Conservation (phyloP, 169 alveolate genomes). For the Plasmodium adleri region DNA sequence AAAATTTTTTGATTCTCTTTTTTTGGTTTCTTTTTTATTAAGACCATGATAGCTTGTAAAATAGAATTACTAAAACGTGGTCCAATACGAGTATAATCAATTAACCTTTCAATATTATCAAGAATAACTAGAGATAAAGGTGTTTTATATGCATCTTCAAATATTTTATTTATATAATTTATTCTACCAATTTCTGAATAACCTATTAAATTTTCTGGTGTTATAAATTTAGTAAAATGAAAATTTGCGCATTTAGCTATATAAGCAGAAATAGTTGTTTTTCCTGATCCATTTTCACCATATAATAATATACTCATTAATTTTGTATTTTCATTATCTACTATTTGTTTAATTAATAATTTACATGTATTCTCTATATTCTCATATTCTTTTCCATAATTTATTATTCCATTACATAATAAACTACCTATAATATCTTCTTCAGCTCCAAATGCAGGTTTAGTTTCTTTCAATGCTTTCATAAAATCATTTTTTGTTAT, state of each 20-base stretch:
- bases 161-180: constrained; percentile 93
- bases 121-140: constrained; percentile 94
- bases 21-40: constrained; percentile 96
- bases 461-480: constrained; percentile 95
- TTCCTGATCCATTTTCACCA: constrained; percentile 97
- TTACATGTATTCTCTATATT: constrained; percentile 87
- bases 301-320: constrained; percentile 94
- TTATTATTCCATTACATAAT: constrained; percentile 92
- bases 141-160: constrained; percentile 99
- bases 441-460: constrained; percentile 97
- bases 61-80: constrained; percentile 97
- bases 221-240: constrained; percentile 96
- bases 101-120: constrained; percentile 97
- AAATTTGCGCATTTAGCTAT: constrained; percentile 95
- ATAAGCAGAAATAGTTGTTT: constrained; percentile 98
- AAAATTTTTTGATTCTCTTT: constrained; percentile 94
- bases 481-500: constrained; percentile 93
- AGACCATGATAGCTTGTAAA: constrained; percentile 95
- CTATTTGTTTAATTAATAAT: constrained; percentile 83
- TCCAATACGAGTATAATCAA: constrained; percentile 98
- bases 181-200: constrained; percentile 92
- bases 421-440: constrained; percentile 82
- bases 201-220: constrained; percentile 98
- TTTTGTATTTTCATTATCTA: constrained; percentile 90
- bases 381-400: constrained; percentile 92